Conservation (phyloP, 768 basidiomycete genomes). For the Rhodotorula paludigena region DNA sequence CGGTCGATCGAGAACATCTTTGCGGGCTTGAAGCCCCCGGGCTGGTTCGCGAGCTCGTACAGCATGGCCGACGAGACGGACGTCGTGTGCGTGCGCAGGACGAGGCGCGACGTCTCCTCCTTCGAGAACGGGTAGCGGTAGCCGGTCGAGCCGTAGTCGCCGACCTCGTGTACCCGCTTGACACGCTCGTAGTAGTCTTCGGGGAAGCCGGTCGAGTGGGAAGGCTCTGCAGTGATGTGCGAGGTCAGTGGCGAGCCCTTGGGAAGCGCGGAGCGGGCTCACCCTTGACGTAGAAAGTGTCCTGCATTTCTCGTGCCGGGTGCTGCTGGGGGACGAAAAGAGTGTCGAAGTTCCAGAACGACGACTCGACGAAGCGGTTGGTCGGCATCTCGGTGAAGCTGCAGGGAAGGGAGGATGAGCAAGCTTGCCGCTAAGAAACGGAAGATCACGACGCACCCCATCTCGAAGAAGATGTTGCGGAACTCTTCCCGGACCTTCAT, state of each 20-base stretch:
- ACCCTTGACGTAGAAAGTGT: constrained; percentile 98
- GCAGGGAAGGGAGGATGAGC: not conserved
- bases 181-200: constrained; percentile 80
- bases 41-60: constrained; percentile 80
- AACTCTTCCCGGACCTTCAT: constrained; percentile 98
- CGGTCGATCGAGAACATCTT: constrained; percentile 89
- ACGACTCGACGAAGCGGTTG: constrained; percentile 87
- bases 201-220: constrained; percentile 67
- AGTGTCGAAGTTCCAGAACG: constrained; percentile 99
- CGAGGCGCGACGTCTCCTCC: constrained; percentile 83
- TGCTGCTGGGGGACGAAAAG: constrained; percentile 98
- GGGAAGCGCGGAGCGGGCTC: constrained; percentile 31
- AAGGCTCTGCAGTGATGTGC: constrained; percentile 60
- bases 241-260: constrained; percentile 1
- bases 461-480: constrained; percentile 94
- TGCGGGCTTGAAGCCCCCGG: constrained; percentile 47
- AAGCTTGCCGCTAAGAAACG: not conserved
- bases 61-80: constrained; percentile 91
- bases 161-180: constrained; percentile 66
- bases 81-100: constrained; percentile 94
- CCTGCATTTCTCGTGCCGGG: constrained; percentile 93
- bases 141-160: constrained; percentile 88
- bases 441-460: constrained; percentile 68
- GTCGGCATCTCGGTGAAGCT: constrained; percentile 99
- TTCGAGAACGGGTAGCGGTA: constrained; percentile 94